Conservation (phyloP, 2,329 filamentous ascomycete genomes). For the Fusarium udum region DNA sequence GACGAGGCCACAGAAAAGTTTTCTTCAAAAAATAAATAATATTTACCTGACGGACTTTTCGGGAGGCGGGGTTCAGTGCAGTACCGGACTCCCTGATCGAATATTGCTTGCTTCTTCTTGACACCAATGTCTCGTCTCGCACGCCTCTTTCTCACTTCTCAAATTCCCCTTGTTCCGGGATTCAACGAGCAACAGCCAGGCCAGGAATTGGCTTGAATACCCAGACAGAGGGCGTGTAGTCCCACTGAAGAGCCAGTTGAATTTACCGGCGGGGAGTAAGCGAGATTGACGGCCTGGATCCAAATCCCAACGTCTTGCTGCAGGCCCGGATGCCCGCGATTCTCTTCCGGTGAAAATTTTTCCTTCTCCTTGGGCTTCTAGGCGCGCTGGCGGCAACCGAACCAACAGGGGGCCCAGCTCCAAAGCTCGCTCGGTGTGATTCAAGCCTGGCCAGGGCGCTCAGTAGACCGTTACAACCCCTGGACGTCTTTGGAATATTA, state of each 20-base stretch:
- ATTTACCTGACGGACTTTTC: constrained; percentile 14
- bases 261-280: constrained; percentile 49
- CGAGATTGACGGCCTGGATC: constrained; percentile 48
- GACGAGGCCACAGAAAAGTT: constrained; percentile 26
- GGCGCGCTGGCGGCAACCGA: constrained; percentile 44
- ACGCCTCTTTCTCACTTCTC: constrained; percentile 18
- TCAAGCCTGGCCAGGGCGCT: constrained; percentile 37
- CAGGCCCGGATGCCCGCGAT: constrained; percentile 41
- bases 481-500: constrained; percentile 23
- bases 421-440: constrained; percentile 40
- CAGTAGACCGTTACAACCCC: constrained; percentile 40
- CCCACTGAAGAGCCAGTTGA: constrained; percentile 44
- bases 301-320: constrained; percentile 38
- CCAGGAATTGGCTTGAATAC: constrained; percentile 4
- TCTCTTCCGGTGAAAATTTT: constrained; percentile 45
- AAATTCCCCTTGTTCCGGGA: constrained; percentile 25
- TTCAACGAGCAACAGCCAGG: constrained; percentile 21
- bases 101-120: constrained; percentile 16
- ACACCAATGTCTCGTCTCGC: neutral
- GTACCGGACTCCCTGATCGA: neutral
- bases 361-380: constrained; percentile 45
- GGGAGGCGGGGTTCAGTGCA: constrained; percentile 26
- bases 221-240: constrained; percentile 15
- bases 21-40: constrained; percentile 9
- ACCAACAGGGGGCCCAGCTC: constrained; percentile 37